phyloP scores from a whole-genome alignment of 768 basidiomycete genomes.

The Calocera viscosa region DNA sequence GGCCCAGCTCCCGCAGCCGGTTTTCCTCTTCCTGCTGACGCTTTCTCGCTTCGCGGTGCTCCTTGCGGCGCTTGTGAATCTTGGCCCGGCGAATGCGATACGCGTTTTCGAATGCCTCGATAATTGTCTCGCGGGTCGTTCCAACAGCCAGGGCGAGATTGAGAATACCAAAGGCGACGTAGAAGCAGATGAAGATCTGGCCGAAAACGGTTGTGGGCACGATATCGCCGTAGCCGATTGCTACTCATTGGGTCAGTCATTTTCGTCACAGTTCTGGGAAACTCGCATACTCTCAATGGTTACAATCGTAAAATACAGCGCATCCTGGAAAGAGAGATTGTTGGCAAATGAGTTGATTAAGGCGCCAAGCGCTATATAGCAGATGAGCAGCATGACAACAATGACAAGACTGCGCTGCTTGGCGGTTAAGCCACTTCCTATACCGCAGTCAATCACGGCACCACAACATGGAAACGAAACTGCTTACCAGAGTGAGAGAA shows the following conservation, averaged over 20 bases:
- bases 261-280: background rate
- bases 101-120: conserved; percentile 27
- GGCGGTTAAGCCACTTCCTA: conserved; percentile 67
- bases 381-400: conserved; percentile 58
- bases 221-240: conserved; percentile 15
- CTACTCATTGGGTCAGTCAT: background rate
- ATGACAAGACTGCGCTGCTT: conserved; percentile 70
- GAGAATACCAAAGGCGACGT: conserved; percentile 17
- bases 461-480: background rate
- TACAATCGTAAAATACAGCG: conserved; percentile 64
- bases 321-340: conserved; percentile 51
- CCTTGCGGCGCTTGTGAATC: conserved; percentile 26
- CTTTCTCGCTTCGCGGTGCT: background rate
- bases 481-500: conserved; percentile 50
- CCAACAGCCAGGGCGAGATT: conserved; percentile 16
- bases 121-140: conserved; percentile 12
- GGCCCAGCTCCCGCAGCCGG: background rate
- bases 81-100: conserved; percentile 44
- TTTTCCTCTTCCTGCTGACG: background rate
- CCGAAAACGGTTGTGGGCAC: conserved; percentile 8
- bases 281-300: conserved; percentile 42
- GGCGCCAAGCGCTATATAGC: conserved; percentile 62
- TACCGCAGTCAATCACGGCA: background rate
- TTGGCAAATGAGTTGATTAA: conserved; percentile 43
- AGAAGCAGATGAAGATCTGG: conserved; percentile 16